These are phyloP conservation scores for Rhodotorula sp. DNA, from an alignment of 1,284 basidiomycete genomes.

Conservation along the genomic window DNA sequence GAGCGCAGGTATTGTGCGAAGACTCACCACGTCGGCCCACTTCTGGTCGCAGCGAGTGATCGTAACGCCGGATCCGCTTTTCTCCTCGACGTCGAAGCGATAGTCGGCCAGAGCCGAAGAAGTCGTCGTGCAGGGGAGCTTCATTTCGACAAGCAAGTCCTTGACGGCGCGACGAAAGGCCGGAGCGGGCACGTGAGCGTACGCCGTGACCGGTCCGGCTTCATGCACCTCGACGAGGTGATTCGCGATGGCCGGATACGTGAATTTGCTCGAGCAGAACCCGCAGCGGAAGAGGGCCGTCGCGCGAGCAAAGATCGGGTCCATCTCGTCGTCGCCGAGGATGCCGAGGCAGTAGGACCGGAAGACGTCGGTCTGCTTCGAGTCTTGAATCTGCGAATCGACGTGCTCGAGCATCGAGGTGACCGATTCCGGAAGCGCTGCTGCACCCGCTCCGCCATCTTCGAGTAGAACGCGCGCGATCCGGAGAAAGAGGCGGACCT, in stretches of 20 bases:
- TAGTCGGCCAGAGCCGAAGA: too few relatives aligned
- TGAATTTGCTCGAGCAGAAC: not conserved
- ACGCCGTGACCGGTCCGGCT: not conserved
- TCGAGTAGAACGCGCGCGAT: not conserved
- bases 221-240: not conserved
- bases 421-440: not conserved
- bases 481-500: not conserved
- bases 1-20: too few relatives aligned
- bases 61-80: not conserved
- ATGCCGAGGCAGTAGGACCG: not conserved
- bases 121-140: not conserved
- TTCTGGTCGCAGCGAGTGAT: not conserved
- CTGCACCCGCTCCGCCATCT: too few relatives aligned
- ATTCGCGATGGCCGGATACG: not conserved
- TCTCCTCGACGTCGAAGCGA: not conserved
- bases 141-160: not conserved
- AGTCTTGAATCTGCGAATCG: too few relatives aligned
- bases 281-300: conserved; percentile 6
- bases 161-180: not conserved
- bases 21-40: not conserved
- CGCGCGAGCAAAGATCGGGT: not conserved
- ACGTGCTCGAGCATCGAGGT: too few relatives aligned
- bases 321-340: not conserved
- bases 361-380: too few relatives aligned
- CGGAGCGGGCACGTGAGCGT: not conserved